A percentile compares a stretch with the other conserved stretches of the same genome.
Evolutionary conservation across 306 rosid species (phyloP).

Genomic region (Biancaea sappan): DNA sequence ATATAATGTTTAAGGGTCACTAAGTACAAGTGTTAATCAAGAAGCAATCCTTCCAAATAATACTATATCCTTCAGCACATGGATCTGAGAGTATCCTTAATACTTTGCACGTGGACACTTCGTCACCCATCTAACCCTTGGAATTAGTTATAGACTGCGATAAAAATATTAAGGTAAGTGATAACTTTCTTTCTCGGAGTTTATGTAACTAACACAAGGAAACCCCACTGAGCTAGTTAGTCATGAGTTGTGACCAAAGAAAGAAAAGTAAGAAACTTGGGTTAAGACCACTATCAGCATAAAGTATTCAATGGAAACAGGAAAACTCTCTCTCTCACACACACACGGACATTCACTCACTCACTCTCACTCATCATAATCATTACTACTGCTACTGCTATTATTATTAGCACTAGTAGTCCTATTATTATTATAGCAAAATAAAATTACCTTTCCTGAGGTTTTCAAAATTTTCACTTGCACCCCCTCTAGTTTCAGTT

Average conservation of each 20-base stretch:
- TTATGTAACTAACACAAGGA: slow-evolving; percentile 2
- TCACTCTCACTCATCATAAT: not conserved
- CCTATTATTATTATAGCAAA: no score
- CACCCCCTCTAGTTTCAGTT: not conserved
- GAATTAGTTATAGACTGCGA: slow-evolving; percentile 26
- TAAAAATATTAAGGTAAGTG: not conserved
- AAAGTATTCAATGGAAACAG: not conserved
- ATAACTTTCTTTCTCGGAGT: slow-evolving; percentile 1
- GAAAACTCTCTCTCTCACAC: not conserved
- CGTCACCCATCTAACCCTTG: slow-evolving; percentile 1
- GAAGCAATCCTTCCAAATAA: slow-evolving; percentile 10
- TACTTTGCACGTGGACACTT: slow-evolving; percentile 10
- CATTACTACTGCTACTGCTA: no score
- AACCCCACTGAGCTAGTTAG: not conserved
- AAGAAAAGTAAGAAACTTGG: slow-evolving; percentile 11
- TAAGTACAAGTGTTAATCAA: slow-evolving; percentile 23
- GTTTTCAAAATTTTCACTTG: not conserved
- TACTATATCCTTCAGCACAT: not conserved
- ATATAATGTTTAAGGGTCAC: slow-evolving; percentile 18
- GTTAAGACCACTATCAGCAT: not conserved
- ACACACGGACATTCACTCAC: no score
- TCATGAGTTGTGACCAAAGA: not conserved
- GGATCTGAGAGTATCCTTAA: slow-evolving; percentile 23
- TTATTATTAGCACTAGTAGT: no score
- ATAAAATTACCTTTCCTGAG: not conserved